Evolutionary conservation across 2,329 filamentous ascomycete species (phyloP).

Genomic region (Aureobasidium zeae): DNA sequence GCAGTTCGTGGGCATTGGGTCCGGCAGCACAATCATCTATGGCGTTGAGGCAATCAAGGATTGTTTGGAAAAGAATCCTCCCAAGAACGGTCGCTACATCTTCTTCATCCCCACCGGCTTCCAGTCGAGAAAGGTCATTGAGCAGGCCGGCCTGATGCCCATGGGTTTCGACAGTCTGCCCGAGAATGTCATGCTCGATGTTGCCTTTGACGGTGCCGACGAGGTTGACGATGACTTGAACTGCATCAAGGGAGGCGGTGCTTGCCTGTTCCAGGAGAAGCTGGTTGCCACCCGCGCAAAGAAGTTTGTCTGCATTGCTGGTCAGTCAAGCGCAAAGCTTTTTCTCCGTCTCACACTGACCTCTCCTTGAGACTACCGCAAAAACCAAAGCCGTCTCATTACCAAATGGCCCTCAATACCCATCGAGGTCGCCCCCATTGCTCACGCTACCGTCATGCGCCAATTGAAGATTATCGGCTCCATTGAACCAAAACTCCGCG

Average conservation of each 20-base stretch:
- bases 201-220: constrained; percentile 93
- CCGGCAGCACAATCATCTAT: constrained; percentile 72
- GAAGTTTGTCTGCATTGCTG: constrained; percentile 80
- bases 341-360: background rate
- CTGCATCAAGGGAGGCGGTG: constrained; percentile 94
- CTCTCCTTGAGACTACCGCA: constrained; percentile 65
- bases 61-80: constrained; percentile 38
- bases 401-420: constrained; percentile 75
- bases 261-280: constrained; percentile 98
- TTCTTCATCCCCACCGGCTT: constrained; percentile 79
- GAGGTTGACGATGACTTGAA: constrained; percentile 93
- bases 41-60: constrained; percentile 71
- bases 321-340: constrained; percentile 40
- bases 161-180: constrained; percentile 70
- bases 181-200: constrained; percentile 58
- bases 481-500: constrained; percentile 58
- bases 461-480: constrained; percentile 67
- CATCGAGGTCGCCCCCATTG: constrained; percentile 84
- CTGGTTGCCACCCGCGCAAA: constrained; percentile 75
- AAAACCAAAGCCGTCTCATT: constrained; percentile 67
- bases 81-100: constrained; percentile 49
- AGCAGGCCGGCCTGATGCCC: constrained; percentile 65
- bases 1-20: constrained; percentile 66
- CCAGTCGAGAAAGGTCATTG: constrained; percentile 80
- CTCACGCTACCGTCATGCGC: constrained; percentile 65